phyloP scores from a whole-genome alignment of 805 yeast species.

The Myxozyma melibiosi region DNA sequence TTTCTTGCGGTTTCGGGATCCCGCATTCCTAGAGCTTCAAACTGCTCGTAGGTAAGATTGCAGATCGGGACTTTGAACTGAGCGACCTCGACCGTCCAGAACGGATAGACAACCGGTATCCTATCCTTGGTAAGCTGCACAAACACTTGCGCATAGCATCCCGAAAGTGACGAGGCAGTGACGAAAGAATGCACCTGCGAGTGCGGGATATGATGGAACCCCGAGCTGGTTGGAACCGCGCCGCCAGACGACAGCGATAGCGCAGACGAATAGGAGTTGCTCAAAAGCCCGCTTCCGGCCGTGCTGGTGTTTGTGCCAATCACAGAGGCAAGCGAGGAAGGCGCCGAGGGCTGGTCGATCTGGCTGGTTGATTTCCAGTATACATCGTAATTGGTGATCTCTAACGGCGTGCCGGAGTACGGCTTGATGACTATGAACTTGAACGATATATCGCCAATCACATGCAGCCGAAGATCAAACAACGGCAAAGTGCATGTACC shows the following conservation, averaged over 20 bases:
- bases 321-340: conserved; percentile 22
- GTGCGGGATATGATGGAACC: conserved; percentile 32
- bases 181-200: conserved; percentile 64
- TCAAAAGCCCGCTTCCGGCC: conserved; percentile 3
- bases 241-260: conserved; percentile 5
- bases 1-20: conserved; percentile 1
- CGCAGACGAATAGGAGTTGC: conserved; percentile 8
- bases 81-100: conserved; percentile 27
- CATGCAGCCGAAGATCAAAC: conserved; percentile 76
- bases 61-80: conserved; percentile 62
- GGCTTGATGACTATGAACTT: conserved; percentile 84
- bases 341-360: conserved; percentile 38
- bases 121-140: conserved; percentile 79
- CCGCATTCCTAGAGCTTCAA: conserved; percentile 17
- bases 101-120: conserved; percentile 80
- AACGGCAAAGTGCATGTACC: conserved; percentile 60
- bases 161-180: conserved; percentile 86
- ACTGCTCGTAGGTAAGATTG: conserved; percentile 50
- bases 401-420: conserved; percentile 79
- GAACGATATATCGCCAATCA: conserved; percentile 78
- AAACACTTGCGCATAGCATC: conserved; percentile 70
- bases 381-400: conserved; percentile 89
- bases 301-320: conserved; percentile 7
- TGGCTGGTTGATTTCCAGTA: conserved; percentile 92
- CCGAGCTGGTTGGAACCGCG: background rate